Evolutionary conservation across 108 stramenopile genomes (phyloP), one percentile per base, ranked within the genome.

Genomic region (Pseudonitzschia multiseries): DNA sequence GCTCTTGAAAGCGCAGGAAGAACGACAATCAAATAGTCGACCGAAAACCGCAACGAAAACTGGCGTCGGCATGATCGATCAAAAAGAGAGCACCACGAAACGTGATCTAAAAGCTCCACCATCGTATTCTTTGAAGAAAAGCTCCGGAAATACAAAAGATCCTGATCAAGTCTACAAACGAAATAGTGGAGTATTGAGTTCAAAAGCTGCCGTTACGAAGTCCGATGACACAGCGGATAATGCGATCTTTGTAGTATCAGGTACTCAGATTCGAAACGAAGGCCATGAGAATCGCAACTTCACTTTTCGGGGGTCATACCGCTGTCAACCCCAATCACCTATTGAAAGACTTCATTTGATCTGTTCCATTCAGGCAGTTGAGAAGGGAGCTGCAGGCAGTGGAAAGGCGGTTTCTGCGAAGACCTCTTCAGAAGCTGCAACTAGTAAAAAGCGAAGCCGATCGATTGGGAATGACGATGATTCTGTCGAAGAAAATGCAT

Each of bases 391-490:
- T 20, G 64, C 40, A 42, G 40, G 14, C 17, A 43, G 64, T 12
- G 64, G 64, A 65, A 20, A 8, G 6, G 69, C 12, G 27, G 46
- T 48, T 14, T 48, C 46, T 48, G 69, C 48, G 13, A 52, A 54
- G 3, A 50, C 76, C 2, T 18, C 52, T 28, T 40, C 64, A 41
- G 56, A 66, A 29, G 67, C 72, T 32, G 66, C 72, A 4, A 57
- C 59, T 1, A 56, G 65, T 26, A 28, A 22, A 42, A 71, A 70
- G 43, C 69, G 76, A 51, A 53, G 24, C 13, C 53, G 66, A 57
- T 48, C 36, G 46, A 59, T 68, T 22, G 83, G 72, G 17, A 70
- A 69, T 8, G 68, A 72, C 54, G 77, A 79, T 28, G 78, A 78
- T 48, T 52, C 77, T 33, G 67, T 69, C 4, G 83, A 79, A 17